Conservation (phyloP, 2,329 filamentous ascomycete genomes). For the Sclerotinia subarctica region DNA sequence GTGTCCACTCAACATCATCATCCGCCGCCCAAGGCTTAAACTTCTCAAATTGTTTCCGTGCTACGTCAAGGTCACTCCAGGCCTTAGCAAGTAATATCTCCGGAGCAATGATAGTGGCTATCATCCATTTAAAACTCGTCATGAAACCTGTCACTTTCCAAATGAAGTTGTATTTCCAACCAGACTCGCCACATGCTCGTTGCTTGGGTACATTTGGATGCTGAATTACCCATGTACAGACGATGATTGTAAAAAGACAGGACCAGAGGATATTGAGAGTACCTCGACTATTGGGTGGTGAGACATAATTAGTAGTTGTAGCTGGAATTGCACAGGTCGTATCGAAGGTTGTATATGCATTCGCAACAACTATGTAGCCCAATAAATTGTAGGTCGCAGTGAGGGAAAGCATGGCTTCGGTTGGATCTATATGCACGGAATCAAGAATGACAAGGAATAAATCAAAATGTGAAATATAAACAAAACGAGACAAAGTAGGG, state of each 20-base stretch:
- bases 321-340: constrained; percentile 14
- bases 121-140: constrained; percentile 23
- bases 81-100: constrained; percentile 22
- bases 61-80: constrained; percentile 14
- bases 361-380: not conserved
- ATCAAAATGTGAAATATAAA: not conserved
- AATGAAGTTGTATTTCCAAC: constrained; percentile 6
- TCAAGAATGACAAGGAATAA: not conserved
- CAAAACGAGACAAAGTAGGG: not conserved
- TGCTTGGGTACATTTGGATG: constrained; percentile 30
- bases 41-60: constrained; percentile 1
- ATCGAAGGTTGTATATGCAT: constrained; percentile 9
- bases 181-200: not conserved
- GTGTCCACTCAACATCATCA: constrained; percentile 23
- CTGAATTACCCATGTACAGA: constrained; percentile 27
- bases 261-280: constrained; percentile 31
- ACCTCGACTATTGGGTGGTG: constrained; percentile 24
- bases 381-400: not conserved
- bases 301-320: constrained; percentile 15
- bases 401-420: not conserved
- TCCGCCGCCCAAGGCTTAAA: constrained; percentile 13
- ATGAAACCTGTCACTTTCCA: not conserved
- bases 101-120: constrained; percentile 21
- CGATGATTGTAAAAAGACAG: constrained; percentile 27
- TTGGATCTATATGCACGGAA: not conserved